Evolutionary conservation across 2,329 filamentous ascomycete genomes (phyloP).

Genomic region (Leptographium lundbergii): DNA sequence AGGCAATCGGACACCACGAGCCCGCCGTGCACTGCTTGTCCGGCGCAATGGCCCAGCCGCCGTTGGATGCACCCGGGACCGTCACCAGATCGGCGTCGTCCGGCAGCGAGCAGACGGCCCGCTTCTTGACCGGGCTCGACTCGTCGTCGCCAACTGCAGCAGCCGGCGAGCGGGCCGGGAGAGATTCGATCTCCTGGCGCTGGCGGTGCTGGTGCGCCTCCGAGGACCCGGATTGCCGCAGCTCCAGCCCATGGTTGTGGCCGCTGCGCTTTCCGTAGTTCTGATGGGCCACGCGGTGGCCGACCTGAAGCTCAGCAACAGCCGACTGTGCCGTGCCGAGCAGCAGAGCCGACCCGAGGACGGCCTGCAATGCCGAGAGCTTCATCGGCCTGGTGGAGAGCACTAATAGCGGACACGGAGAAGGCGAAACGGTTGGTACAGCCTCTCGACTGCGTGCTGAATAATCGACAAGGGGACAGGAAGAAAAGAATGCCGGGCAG

Average conservation of each 20-base stretch:
- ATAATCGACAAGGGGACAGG: background rate
- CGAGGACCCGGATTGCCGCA: slow-evolving; percentile 5
- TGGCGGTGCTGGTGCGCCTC: slow-evolving; percentile 11
- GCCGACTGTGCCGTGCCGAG: slow-evolving; percentile 30
- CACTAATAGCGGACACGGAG: too few species aligned
- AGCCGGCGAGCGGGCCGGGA: slow-evolving; percentile 1
- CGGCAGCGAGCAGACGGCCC: slow-evolving; percentile 52
- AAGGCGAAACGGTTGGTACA: too few species aligned
- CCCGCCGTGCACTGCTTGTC: slow-evolving; percentile 56
- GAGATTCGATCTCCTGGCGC: slow-evolving; percentile 9
- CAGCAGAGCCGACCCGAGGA: slow-evolving; percentile 34
- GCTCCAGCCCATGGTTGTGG: slow-evolving; percentile 18
- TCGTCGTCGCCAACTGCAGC: slow-evolving; percentile 14
- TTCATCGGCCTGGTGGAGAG: slow-evolving; percentile 30
- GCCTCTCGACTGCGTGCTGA: too few species aligned
- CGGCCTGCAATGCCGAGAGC: slow-evolving; percentile 34
- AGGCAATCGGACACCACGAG: slow-evolving; percentile 65
- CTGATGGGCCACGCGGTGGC: slow-evolving; percentile 23
- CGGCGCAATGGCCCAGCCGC: slow-evolving; percentile 69
- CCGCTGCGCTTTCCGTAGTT: slow-evolving; percentile 19
- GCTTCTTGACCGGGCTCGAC: slow-evolving; percentile 24
- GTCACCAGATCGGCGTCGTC: slow-evolving; percentile 51
- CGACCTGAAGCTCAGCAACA: slow-evolving; percentile 21
- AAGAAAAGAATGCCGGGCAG: too few species aligned
- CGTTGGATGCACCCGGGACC: slow-evolving; percentile 55